Conservation (phyloP, 768 basidiomycete species). For the Mycena sanguinolenta region DNA sequence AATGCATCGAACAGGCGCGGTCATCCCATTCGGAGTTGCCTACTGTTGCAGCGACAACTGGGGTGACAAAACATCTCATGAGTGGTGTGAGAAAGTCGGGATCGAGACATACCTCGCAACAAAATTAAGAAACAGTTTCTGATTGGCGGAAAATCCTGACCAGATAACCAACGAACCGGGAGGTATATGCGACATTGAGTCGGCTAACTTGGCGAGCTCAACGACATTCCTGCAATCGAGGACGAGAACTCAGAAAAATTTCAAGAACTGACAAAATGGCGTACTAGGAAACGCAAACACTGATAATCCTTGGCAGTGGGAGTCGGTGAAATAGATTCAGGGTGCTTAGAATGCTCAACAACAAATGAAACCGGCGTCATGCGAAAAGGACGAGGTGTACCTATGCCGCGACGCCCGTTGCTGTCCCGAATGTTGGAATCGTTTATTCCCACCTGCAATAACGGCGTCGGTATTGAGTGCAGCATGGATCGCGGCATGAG, state of each 20-base stretch:
- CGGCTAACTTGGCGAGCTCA: not conserved
- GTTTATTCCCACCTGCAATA: not conserved
- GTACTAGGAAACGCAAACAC: not conserved
- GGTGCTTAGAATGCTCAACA: not conserved
- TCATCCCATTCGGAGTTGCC: not conserved
- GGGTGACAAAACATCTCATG: not conserved
- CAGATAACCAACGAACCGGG: not conserved
- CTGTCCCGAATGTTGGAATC: too few species aligned
- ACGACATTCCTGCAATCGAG: not conserved
- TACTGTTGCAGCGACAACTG: not conserved
- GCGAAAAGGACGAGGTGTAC: not conserved
- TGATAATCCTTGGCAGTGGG: not conserved
- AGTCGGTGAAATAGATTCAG: not conserved
- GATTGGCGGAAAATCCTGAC: too few species aligned
- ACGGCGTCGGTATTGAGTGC: not conserved
- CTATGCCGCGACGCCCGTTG: not conserved
- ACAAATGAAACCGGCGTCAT: not conserved
- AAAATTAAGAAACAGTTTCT: not conserved
- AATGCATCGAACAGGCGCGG: not conserved
- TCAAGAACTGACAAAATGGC: not conserved
- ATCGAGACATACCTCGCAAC: not conserved
- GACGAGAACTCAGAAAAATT: not conserved
- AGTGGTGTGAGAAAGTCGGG: not conserved
- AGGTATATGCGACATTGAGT: conserved; percentile 4
- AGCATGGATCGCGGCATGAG: not conserved